These are phyloP conservation scores for Spathaspora boniae DNA, from an alignment of 805 yeast species.

Conservation along the genomic window DNA sequence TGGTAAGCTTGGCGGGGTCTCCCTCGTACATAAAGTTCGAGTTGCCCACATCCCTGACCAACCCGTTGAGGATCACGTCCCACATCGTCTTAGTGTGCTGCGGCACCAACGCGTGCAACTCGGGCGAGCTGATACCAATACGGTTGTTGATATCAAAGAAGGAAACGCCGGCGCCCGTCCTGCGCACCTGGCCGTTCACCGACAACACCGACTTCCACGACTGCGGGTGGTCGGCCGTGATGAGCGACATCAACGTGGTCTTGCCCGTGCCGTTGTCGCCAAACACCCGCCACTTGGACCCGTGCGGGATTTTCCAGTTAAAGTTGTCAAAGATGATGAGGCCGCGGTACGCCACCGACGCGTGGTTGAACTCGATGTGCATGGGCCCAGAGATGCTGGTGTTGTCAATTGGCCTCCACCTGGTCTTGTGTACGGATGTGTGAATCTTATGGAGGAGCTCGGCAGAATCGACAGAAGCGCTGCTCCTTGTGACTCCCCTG, in stretches of 20 bases:
- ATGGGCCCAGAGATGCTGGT: slow-evolving; percentile 7
- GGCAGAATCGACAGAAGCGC: too few species aligned
- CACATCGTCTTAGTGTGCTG: slow-evolving; percentile 41
- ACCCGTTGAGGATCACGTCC: slow-evolving; percentile 70
- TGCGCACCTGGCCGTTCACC: slow-evolving; percentile 63
- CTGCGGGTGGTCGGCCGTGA: slow-evolving; percentile 96
- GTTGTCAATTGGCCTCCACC: slow-evolving; percentile 10
- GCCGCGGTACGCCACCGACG: slow-evolving; percentile 66
- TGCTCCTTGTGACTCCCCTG: too few species aligned
- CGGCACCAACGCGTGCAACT: slow-evolving; percentile 85
- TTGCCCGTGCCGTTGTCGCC: slow-evolving; percentile 95
- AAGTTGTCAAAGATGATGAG: slow-evolving; percentile 57
- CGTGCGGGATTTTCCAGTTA: slow-evolving; percentile 61
- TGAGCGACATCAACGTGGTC: slow-evolving; percentile 76
- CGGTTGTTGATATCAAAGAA: slow-evolving; percentile 73
- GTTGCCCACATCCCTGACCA: slow-evolving; percentile 55
- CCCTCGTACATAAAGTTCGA: slow-evolving; percentile 47
- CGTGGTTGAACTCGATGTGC: slow-evolving; percentile 49
- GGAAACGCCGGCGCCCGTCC: slow-evolving; percentile 66
- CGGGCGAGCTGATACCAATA: slow-evolving; percentile 92
- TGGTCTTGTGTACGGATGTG: too few species aligned
- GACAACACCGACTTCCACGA: slow-evolving; percentile 76
- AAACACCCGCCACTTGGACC: slow-evolving; percentile 83
- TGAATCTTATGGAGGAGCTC: not conserved
- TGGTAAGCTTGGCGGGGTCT: slow-evolving; percentile 14